Percentiles rank a stretch among this genome's conserved stretches.
Conservation (phyloP, 495 filamentous ascomycete species). For the Neurospora hispaniola region DNA sequence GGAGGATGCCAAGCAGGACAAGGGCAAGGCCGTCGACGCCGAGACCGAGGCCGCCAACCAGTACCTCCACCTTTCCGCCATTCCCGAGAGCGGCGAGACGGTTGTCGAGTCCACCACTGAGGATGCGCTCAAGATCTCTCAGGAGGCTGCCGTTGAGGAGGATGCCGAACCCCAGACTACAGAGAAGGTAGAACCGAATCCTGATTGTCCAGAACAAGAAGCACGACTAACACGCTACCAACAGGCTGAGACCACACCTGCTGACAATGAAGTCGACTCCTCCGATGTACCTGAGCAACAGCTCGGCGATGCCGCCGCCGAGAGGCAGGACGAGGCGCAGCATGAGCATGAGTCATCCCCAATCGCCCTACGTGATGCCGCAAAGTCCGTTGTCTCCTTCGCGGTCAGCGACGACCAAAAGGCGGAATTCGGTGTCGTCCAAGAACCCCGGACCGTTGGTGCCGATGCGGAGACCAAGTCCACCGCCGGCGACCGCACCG, state of each 20-base stretch:
- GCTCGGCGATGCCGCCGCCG: conserved; percentile 1
- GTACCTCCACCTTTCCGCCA: background rate
- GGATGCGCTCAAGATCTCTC: conserved; percentile 3
- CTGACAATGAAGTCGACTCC: background rate
- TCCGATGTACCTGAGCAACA: background rate
- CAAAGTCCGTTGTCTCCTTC: conserved; percentile 20
- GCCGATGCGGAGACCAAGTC: conserved; percentile 1
- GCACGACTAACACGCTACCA: background rate
- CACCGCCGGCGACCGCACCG: conserved; percentile 4
- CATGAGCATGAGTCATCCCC: conserved; percentile 5
- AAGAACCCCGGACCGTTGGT: conserved; percentile 9
- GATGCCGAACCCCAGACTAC: background rate
- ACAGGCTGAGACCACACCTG: conserved; percentile 6
- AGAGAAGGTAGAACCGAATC: conserved; percentile 20
- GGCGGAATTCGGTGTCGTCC: conserved; percentile 12
- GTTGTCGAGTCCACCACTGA: conserved; percentile 2
- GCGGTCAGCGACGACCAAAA: conserved; percentile 13
- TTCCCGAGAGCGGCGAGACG: conserved; percentile 4
- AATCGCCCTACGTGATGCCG: conserved; percentile 11
- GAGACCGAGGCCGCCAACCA: background rate
- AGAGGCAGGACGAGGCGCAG: conserved; percentile 7
- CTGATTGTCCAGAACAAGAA: conserved; percentile 4
- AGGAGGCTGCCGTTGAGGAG: conserved; percentile 2
- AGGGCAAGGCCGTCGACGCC: background rate
- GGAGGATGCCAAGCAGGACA: conserved; percentile 1